Base-by-base conservation (phyloP, 306 rosid genomes). In the Vicia villosa region DNA sequence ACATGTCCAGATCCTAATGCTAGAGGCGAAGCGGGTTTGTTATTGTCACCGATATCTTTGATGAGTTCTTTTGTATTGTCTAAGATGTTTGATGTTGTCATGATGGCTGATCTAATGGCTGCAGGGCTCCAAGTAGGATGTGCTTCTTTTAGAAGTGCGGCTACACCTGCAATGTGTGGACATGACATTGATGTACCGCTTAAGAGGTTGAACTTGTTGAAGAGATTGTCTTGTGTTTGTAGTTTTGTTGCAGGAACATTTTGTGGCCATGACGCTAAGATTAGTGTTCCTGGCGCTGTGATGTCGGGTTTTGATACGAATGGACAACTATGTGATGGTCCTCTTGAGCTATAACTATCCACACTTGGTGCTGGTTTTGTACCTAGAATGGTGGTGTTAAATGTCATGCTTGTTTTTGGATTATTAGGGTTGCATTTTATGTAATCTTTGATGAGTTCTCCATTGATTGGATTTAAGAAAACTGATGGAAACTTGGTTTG, bases 101-200 rank as follows among this genome's bases (percentile, higher is more conserved):
- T 86, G 3, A 92, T 83, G 8, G 96, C 91, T 1, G 96, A 92
- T 26, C 96, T 66, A 37, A 92, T 82, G 19, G 92, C 84, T 6
- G 98, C 89, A 0, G 90, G 89, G 60, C 95, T 86, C 98, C 98
- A 92, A 6, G 69, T 63, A 17, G 86, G 89, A 45, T 83, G 76
- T 8, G 81, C 86, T 4, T 56, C 85, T 58, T 77, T 86, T 8
- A 89, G 1, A 21, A 92, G 90, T 0, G 91, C 92, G 0, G 90
- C 97, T 14, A 87, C 72, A 0, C 96, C 98, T 0, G 96, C 82
- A 10, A 86, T 76, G 6, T 92, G 96, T 0, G 96, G 96, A 75
- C 98, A 92, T 1, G 98, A 22, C 98, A 92, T 92, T 9, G 96
- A 92, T 63, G 98, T 92, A 0, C 98, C 96, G 0, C 92, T 78